phyloP scores from a whole-genome alignment of 176 grass and related monocot genomes.

The Elaeis guineensis region DNA sequence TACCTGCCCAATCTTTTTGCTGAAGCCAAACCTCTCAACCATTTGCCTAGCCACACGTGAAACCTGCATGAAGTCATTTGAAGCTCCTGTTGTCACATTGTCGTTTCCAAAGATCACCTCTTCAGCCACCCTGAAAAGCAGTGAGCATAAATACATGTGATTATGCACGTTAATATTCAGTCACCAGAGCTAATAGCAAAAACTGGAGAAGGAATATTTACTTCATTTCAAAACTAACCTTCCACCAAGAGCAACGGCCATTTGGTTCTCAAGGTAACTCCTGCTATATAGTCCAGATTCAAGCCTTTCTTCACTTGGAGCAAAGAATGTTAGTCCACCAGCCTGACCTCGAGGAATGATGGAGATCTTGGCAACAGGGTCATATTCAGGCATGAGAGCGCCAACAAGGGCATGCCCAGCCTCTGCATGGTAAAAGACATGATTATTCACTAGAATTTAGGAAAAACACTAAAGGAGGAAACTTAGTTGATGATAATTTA shows the following conservation, averaged over 20 bases:
- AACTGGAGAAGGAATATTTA: no score
- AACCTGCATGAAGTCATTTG: slow-evolving; percentile 96
- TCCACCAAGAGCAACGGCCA: slow-evolving; percentile 97
- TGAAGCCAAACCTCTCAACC: slow-evolving; percentile 98
- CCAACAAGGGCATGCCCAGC: slow-evolving; percentile 94
- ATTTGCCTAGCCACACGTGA: slow-evolving; percentile 95
- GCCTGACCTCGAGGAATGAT: slow-evolving; percentile 93
- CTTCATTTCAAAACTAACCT: slow-evolving; percentile 27
- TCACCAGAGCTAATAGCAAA: no score
- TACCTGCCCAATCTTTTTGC: slow-evolving; percentile 91
- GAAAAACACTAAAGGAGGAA: neutral
- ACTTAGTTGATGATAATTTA: slow-evolving; percentile 21
- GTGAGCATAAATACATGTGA: neutral
- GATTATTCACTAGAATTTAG: neutral
- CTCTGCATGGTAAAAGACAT: slow-evolving; percentile 32
- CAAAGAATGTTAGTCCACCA: slow-evolving; percentile 96
- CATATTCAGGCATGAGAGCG: slow-evolving; percentile 96
- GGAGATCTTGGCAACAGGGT: slow-evolving; percentile 95
- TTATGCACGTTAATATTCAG: no score
- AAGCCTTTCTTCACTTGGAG: slow-evolving; percentile 87
- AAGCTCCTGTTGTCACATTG: slow-evolving; percentile 94
- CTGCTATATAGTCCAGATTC: slow-evolving; percentile 90
- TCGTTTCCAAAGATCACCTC: slow-evolving; percentile 95
- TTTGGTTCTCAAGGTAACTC: slow-evolving; percentile 99
- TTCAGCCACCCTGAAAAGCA: slow-evolving; percentile 75